Percentiles rank a stretch among this genome's conserved stretches.
These are phyloP conservation scores for Leccinellum luteum DNA, from an alignment of 768 basidiomycete genomes.

Conservation along the genomic window DNA sequence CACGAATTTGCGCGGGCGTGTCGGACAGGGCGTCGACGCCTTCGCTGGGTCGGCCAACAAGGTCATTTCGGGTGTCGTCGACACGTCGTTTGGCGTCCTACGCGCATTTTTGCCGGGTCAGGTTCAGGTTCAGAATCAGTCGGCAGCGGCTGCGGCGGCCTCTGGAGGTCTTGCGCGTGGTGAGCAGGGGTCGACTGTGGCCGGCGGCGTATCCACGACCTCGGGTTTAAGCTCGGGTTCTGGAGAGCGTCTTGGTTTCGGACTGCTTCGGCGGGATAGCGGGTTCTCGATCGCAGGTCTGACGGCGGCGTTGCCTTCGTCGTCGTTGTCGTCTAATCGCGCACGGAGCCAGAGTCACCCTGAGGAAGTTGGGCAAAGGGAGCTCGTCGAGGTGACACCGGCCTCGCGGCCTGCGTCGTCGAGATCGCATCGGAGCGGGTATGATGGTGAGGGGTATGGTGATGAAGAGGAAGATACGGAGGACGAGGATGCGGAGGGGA, in stretches of 20 bases:
- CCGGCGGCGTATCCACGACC: background rate
- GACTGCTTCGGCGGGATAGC: constrained; percentile 69
- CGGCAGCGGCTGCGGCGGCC: too few species aligned
- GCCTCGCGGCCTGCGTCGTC: constrained; percentile 47
- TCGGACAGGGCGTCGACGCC: constrained; percentile 77
- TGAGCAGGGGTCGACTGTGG: too few species aligned
- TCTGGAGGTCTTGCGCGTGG: too few species aligned
- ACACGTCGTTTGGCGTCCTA: constrained; percentile 85
- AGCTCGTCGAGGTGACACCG: constrained; percentile 56
- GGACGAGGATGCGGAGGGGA: constrained; percentile 1
- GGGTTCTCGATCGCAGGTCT: constrained; percentile 83
- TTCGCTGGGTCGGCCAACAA: constrained; percentile 81
- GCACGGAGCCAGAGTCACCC: constrained; percentile 3
- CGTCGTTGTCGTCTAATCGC: constrained; percentile 6
- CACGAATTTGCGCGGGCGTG: constrained; percentile 64
- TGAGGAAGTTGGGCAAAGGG: constrained; percentile 42
- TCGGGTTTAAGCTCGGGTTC: background rate
- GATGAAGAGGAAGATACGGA: constrained; percentile 14
- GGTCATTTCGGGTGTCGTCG: constrained; percentile 80
- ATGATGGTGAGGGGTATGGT: constrained; percentile 18
- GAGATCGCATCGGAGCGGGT: constrained; percentile 24
- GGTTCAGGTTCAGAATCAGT: background rate
- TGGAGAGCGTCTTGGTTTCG: constrained; percentile 47
- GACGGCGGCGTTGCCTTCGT: constrained; percentile 56
- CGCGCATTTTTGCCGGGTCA: constrained; percentile 66